phyloP scores from a whole-genome alignment of 2,329 filamentous ascomycete genomes.

The Penicillium brevicompactum region DNA sequence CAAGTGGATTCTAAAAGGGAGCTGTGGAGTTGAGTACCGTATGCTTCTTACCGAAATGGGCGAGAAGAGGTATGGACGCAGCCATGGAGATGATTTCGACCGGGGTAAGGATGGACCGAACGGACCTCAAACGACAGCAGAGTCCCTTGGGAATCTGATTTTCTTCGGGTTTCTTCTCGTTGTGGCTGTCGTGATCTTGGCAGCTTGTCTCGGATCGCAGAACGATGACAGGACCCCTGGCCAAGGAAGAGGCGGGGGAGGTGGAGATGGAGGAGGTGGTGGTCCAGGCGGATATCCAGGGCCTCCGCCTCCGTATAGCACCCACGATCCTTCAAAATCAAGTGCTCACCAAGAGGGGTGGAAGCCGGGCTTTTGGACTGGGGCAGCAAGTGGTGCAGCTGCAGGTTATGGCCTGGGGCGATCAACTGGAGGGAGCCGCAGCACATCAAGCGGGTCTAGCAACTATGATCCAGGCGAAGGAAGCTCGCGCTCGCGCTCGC shows the following conservation, averaged over 20 bases:
- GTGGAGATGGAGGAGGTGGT: conserved; percentile 34
- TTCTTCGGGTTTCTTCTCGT: conserved; percentile 38
- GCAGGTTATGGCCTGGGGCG: conserved; percentile 47
- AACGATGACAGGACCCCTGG: conserved; percentile 24
- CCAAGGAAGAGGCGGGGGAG: conserved; percentile 26
- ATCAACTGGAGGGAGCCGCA: conserved; percentile 19
- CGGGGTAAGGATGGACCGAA: conserved; percentile 20
- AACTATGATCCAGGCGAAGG: conserved; percentile 35
- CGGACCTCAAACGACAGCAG: conserved; percentile 6
- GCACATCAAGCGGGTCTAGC: conserved; percentile 15
- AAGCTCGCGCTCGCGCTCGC: conserved; percentile 35
- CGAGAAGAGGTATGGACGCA: conserved; percentile 67
- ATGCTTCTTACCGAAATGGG: conserved; percentile 76
- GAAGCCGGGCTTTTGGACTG: conserved; percentile 53
- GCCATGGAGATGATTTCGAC: conserved; percentile 38
- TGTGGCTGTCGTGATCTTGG: conserved; percentile 30
- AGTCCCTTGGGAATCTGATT: conserved; percentile 28
- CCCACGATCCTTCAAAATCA: conserved; percentile 25
- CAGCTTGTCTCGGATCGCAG: conserved; percentile 26
- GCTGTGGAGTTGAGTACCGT: conserved; percentile 89
- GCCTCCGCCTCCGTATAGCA: conserved; percentile 46
- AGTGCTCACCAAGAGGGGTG: conserved; percentile 33
- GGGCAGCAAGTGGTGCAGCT: conserved; percentile 44
- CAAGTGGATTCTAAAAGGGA: conserved; percentile 84
- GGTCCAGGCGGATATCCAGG: conserved; percentile 26